Percentiles rank a stretch among this genome's conserved stretches.
phyloP scores from a whole-genome alignment of 139 green algal genomes.

The Dunaliella sp. region DNA sequence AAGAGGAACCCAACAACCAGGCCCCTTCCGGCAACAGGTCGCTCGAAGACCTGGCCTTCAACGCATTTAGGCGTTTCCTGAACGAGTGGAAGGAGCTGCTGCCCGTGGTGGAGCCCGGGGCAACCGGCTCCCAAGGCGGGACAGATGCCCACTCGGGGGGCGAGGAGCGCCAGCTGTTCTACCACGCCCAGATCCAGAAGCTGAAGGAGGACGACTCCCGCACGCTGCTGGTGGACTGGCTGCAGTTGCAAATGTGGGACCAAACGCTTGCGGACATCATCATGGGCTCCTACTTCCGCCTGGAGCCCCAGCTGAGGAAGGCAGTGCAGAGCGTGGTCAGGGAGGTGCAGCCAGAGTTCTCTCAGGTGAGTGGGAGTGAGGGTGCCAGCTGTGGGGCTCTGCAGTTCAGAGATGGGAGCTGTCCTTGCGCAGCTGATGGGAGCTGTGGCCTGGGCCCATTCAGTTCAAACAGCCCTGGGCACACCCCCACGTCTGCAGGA shows the following conservation, averaged over 20 bases:
- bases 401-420: background rate
- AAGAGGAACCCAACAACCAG: no score
- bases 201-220: slow-evolving; percentile 34
- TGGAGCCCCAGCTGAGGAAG: slow-evolving; percentile 76
- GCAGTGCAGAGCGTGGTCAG: slow-evolving; percentile 75
- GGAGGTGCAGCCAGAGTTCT: slow-evolving; percentile 50
- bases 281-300: slow-evolving; percentile 45
- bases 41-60: no score
- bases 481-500: slow-evolving; percentile 28
- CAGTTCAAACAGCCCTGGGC: background rate
- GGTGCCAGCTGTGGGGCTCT: background rate
- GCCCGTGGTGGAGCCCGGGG: background rate
- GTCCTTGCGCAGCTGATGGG: background rate
- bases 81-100: background rate
- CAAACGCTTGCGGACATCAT: slow-evolving; percentile 56
- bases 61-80: no score
- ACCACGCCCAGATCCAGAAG: slow-evolving; percentile 11
- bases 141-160: no score
- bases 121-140: background rate
- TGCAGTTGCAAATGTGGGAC: slow-evolving; percentile 70
- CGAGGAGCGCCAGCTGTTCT: no score
- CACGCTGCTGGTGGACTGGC: slow-evolving; percentile 79
- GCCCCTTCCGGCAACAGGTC: no score
- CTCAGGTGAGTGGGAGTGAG: slow-evolving; percentile 8
- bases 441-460: background rate